Percentiles rank a stretch among this genome's conserved stretches.
Conservation (phyloP, 805 yeast species). For the Candida montana region DNA sequence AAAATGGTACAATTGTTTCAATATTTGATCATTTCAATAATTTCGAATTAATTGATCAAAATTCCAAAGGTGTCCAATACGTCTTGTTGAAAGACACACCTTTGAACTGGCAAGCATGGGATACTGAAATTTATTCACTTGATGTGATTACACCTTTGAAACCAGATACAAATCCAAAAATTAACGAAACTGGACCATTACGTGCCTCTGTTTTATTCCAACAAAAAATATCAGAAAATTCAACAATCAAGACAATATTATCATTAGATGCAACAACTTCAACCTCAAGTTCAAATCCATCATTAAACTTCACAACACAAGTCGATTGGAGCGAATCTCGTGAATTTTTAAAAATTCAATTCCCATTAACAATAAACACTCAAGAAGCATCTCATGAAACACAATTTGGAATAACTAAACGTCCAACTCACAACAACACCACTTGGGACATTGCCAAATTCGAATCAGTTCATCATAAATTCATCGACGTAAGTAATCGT, state of each 20-base stretch:
- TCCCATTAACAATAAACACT: conserved; percentile 77
- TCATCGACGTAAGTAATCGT: conserved; percentile 85
- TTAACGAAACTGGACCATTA: conserved; percentile 47
- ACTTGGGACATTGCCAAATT: conserved; percentile 96
- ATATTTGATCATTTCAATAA: conserved; percentile 52
- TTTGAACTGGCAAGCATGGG: conserved; percentile 93
- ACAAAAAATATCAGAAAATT: conserved; percentile 51
- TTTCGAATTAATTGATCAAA: conserved; percentile 64
- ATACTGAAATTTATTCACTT: conserved; percentile 84
- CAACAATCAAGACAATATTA: conserved; percentile 61
- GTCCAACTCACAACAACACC: conserved; percentile 94
- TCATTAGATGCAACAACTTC: conserved; percentile 55
- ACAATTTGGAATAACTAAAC: conserved; percentile 83
- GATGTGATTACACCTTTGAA: conserved; percentile 46
- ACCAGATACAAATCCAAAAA: conserved; percentile 16
- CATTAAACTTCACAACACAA: conserved; percentile 46
- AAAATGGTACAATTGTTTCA: conserved; percentile 58
- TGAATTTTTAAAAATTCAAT: conserved; percentile 89
- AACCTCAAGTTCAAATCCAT: conserved; percentile 29
- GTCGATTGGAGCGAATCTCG: conserved; percentile 88
- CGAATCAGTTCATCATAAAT: conserved; percentile 92
- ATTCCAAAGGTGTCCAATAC: conserved; percentile 64
- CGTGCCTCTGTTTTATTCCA: conserved; percentile 59
- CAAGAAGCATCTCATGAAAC: conserved; percentile 88
- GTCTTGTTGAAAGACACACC: conserved; percentile 88